Conservation (phyloP, 2,329 filamentous ascomycete genomes). For the Colletotrichum sp. region DNA sequence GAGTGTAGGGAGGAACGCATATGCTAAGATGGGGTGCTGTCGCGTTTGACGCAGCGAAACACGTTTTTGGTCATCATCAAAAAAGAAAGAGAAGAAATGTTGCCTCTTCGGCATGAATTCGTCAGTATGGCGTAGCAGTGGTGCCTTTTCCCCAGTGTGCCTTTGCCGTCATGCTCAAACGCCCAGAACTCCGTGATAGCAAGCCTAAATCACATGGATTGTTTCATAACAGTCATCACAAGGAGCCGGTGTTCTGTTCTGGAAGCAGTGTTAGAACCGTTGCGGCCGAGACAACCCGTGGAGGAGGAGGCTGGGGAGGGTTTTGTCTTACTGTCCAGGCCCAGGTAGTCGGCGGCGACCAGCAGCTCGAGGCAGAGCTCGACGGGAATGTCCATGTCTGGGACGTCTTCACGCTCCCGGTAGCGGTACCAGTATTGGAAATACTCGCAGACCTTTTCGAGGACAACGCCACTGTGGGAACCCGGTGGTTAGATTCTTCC, state of each 20-base stretch:
- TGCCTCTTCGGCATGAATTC: slow-evolving; percentile 3
- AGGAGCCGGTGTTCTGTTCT: slow-evolving; percentile 20
- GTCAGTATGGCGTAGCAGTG: slow-evolving; percentile 11
- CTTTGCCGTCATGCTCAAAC: not conserved
- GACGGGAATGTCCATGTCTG: slow-evolving; percentile 81
- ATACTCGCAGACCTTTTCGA: slow-evolving; percentile 84
- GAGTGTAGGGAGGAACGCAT: slow-evolving; percentile 54
- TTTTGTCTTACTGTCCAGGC: slow-evolving; percentile 62
- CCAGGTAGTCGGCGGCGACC: slow-evolving; percentile 78
- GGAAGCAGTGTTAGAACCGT: slow-evolving; percentile 3
- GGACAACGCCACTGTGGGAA: slow-evolving; percentile 65
- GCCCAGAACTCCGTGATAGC: slow-evolving; percentile 23
- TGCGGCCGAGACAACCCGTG: not conserved
- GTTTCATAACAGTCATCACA: slow-evolving; percentile 7
- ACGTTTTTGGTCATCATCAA: not conserved
- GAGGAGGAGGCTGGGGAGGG: not conserved
- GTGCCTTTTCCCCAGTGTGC: slow-evolving; percentile 5
- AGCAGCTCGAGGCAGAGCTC: slow-evolving; percentile 80
- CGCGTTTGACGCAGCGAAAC: not conserved
- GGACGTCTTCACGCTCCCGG: slow-evolving; percentile 72
- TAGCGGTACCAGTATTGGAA: slow-evolving; percentile 83
- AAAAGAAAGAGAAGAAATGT: not conserved
- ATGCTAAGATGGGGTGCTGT: slow-evolving; percentile 53
- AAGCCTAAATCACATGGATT: slow-evolving; percentile 28
- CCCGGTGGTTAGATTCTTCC: slow-evolving; percentile 25